Conservation (phyloP, 2,329 filamentous ascomycete species). For the Phaeosphaeriaceae sp. region DNA sequence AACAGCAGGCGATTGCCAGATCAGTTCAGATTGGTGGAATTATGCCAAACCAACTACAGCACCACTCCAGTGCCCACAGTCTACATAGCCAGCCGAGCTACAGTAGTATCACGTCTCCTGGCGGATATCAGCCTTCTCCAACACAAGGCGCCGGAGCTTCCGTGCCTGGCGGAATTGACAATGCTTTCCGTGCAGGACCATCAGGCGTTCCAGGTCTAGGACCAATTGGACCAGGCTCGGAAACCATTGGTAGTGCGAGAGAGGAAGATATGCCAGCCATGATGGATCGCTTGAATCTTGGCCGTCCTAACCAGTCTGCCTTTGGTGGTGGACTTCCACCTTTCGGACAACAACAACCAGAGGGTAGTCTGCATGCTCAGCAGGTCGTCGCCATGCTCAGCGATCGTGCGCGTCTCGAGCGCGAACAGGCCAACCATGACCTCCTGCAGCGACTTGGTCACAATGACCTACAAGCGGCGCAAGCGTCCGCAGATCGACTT, state of each 20-base stretch:
- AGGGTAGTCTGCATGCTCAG: conserved; percentile 57
- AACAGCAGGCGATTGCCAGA: conserved; percentile 76
- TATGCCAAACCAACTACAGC: conserved; percentile 73
- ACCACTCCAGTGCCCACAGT: conserved; percentile 94
- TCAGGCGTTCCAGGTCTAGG: conserved; percentile 50
- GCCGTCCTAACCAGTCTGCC: conserved; percentile 57
- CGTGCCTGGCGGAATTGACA: conserved; percentile 75
- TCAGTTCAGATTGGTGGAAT: conserved; percentile 68
- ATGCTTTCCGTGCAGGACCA: conserved; percentile 50
- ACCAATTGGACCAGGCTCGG: conserved; percentile 54
- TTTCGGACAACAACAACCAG: conserved; percentile 57
- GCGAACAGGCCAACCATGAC: conserved; percentile 67
- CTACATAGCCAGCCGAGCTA: conserved; percentile 97
- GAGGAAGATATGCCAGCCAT: conserved; percentile 74
- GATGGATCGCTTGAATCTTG: conserved; percentile 70
- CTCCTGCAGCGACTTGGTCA: conserved; percentile 41
- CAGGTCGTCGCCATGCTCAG: conserved; percentile 67
- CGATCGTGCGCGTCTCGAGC: conserved; percentile 65
- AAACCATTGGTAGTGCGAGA: conserved; percentile 57
- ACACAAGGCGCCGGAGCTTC: conserved; percentile 56
- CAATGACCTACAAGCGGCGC: conserved; percentile 40
- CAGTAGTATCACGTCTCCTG: conserved; percentile 90
- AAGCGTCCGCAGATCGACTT: conserved; percentile 70
- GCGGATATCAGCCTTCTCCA: conserved; percentile 69
- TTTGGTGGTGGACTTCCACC: conserved; percentile 56